A percentile compares a stretch with the other conserved stretches of the same genome.
phyloP scores from a whole-genome alignment of 306 rosid species.

The Hippophae gyantsensis region DNA sequence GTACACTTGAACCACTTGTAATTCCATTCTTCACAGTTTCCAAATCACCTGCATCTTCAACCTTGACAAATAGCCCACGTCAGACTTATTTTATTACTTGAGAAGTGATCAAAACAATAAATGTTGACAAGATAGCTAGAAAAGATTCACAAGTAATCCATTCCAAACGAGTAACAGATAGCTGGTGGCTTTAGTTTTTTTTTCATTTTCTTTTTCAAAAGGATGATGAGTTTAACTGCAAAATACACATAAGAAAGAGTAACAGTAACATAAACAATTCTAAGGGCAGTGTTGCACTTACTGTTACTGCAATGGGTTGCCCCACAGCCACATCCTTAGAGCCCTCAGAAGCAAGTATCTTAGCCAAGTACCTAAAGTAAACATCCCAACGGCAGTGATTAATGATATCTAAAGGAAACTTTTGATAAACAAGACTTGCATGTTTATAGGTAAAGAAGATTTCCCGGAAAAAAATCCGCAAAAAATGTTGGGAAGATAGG shows the following conservation, averaged over 20 bases:
- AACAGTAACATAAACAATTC: slow-evolving; percentile 13
- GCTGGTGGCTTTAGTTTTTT: background rate
- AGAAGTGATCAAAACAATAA: slow-evolving; percentile 14
- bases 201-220: background rate
- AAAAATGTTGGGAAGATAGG: background rate
- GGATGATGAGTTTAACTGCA: background rate
- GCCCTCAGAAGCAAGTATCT: slow-evolving; percentile 78
- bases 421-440: slow-evolving; percentile 7
- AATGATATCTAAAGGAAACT: background rate
- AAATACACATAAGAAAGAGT: slow-evolving; percentile 3
- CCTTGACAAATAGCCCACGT: slow-evolving; percentile 38
- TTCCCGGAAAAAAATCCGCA: background rate
- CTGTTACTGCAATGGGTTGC: slow-evolving; percentile 89
- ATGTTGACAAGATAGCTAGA: background rate
- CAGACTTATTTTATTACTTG: slow-evolving; percentile 12
- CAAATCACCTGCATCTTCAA: slow-evolving; percentile 77
- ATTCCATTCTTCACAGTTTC: slow-evolving; percentile 55
- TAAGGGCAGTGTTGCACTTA: slow-evolving; percentile 39
- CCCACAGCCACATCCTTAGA: slow-evolving; percentile 91
- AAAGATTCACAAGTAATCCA: background rate
- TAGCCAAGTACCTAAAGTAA: slow-evolving; percentile 69
- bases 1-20: slow-evolving; percentile 35
- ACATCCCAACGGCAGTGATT: slow-evolving; percentile 1
- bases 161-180: background rate
- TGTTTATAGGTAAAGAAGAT: background rate